A percentile compares a stretch with the other conserved stretches of the same genome.
phyloP scores from a whole-genome alignment of 2,329 filamentous ascomycete species.

The Fusarium sp. region DNA sequence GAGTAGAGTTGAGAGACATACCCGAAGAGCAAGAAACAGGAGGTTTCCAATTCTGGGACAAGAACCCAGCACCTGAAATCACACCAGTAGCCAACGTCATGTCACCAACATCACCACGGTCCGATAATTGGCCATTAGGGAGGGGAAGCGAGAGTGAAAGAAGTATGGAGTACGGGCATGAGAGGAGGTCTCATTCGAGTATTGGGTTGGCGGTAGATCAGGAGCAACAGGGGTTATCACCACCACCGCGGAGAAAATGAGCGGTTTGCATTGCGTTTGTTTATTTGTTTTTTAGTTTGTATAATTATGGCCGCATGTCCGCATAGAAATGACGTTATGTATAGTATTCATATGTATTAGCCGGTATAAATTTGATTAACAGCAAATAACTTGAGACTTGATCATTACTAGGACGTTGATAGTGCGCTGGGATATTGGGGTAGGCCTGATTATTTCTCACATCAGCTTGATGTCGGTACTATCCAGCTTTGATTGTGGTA shows the following conservation, averaged over 20 bases:
- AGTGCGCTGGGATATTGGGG: no score
- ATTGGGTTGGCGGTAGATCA: conserved; percentile 39
- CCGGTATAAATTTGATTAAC: neutral
- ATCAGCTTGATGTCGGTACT: no score
- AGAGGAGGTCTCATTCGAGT: conserved; percentile 28
- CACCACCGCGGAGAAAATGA: conserved; percentile 36
- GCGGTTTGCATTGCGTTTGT: neutral
- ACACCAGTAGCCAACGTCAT: neutral
- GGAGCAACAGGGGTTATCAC: conserved; percentile 40
- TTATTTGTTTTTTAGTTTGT: conserved; percentile 12
- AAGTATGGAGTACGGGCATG: conserved; percentile 31
- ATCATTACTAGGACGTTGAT: neutral
- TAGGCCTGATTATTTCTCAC: no score
- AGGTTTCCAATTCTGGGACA: conserved; percentile 31
- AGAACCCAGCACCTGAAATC: conserved; percentile 9
- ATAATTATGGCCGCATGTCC: conserved; percentile 16
- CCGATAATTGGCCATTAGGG: conserved; percentile 35
- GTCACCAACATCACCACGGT: conserved; percentile 18
- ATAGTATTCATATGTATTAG: neutral
- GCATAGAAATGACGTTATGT: conserved; percentile 1
- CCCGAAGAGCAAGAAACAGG: conserved; percentile 33
- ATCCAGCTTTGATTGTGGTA: no score
- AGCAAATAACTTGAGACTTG: neutral
- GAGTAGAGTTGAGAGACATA: conserved; percentile 36
- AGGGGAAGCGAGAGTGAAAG: conserved; percentile 20